Conservation (phyloP, 306 rosid genomes). For the Senna tora region DNA sequence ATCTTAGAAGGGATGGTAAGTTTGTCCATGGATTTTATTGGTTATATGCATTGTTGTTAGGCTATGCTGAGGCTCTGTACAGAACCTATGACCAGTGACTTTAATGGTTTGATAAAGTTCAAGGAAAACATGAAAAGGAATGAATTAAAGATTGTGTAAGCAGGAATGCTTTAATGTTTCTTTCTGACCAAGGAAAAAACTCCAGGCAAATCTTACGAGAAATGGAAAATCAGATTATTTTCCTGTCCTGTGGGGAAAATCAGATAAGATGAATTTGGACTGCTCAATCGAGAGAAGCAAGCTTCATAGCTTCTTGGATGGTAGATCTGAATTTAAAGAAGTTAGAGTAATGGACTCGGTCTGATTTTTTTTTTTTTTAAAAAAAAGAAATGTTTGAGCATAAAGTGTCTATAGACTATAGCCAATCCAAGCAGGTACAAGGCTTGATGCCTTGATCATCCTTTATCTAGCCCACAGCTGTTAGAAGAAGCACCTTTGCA, state of each 20-base stretch:
- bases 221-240: neutral
- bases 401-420: neutral
- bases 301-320: neutral
- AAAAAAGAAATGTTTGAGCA: neutral
- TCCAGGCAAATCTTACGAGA: neutral
- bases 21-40: slow-evolving; percentile 33
- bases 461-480: neutral
- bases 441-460: neutral
- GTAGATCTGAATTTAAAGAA: neutral
- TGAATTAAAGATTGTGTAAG: neutral
- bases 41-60: neutral
- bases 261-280: neutral
- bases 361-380: neutral
- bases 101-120: neutral
- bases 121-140: neutral
- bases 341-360: neutral
- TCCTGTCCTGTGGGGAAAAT: neutral
- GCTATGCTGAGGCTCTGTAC: neutral
- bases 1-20: slow-evolving; percentile 94
- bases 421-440: neutral
- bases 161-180: neutral
- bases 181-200: neutral
- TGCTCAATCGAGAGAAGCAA: neutral
- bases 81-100: neutral
- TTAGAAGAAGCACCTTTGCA: neutral